Percentiles rank a stretch among this genome's conserved stretches.
Conservation (phyloP, 176 grass and related monocot genomes). For the Musa acuminata region DNA sequence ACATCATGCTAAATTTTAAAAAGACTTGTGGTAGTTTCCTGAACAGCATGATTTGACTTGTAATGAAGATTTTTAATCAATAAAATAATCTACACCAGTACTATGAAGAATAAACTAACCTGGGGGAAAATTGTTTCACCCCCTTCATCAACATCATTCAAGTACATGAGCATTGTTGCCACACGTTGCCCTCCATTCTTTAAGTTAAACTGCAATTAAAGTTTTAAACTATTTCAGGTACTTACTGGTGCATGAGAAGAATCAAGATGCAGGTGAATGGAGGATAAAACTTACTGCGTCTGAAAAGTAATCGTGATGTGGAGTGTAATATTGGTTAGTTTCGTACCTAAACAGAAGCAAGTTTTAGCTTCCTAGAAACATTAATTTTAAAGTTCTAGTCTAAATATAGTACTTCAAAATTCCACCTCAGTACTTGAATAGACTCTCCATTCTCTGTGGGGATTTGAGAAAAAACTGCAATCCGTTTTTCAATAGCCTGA, state of each 20-base stretch:
- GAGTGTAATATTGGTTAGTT: constrained; percentile 64
- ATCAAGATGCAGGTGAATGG: background rate
- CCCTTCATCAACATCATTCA: constrained; percentile 78
- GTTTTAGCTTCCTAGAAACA: background rate
- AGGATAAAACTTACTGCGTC: constrained; percentile 63
- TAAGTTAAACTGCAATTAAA: constrained; percentile 56
- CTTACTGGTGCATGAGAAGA: background rate
- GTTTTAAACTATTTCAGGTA: background rate
- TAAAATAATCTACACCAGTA: too few species aligned
- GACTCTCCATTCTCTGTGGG: constrained; percentile 76
- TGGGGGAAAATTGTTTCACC: constrained; percentile 42
- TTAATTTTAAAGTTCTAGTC: background rate
- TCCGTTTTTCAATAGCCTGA: constrained; percentile 79
- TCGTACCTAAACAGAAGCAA: constrained; percentile 48
- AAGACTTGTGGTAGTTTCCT: too few species aligned
- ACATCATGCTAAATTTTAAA: too few species aligned
- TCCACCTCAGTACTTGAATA: constrained; percentile 72
- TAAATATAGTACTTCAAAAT: background rate
- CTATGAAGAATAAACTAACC: too few species aligned
- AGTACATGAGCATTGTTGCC: constrained; percentile 95
- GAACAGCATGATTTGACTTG: too few species aligned
- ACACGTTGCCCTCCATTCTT: constrained; percentile 76
- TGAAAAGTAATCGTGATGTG: constrained; percentile 85
- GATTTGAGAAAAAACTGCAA: constrained; percentile 80
- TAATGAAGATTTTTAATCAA: too few species aligned